Evolutionary conservation across 331 rosid genomes (phyloP).

Genomic region (Telfairia occidentalis): DNA sequence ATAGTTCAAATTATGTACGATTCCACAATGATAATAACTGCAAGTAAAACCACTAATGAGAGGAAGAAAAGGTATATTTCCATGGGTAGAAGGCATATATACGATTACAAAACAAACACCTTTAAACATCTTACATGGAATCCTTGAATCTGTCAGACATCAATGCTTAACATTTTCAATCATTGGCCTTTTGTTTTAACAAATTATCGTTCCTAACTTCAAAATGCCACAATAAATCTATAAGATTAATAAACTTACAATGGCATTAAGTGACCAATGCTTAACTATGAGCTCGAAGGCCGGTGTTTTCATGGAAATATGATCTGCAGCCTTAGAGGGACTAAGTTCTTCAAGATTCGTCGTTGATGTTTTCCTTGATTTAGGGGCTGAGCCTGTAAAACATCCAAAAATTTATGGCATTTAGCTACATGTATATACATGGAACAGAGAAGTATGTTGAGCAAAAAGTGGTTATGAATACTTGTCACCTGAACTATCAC

Average conservation of each 20-base stretch:
- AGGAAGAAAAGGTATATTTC: background rate
- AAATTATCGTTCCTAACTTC: background rate
- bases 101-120: background rate
- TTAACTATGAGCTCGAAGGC: background rate
- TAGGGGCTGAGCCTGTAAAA: background rate
- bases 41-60: background rate
- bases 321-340: background rate
- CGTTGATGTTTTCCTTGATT: background rate
- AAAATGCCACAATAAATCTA: background rate
- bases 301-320: background rate
- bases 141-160: background rate
- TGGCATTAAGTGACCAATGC: background rate
- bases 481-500: constrained; percentile 3
- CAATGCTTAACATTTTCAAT: background rate
- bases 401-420: background rate
- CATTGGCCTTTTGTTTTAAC: background rate
- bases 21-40: background rate
- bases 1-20: too few relatives aligned
- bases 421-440: background rate
- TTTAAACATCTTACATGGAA: background rate
- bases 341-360: background rate
- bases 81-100: background rate
- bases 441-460: background rate
- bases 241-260: background rate
- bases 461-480: background rate